Percentiles rank a stretch among this genome's conserved stretches.
These are phyloP conservation scores for Eimeria tenella DNA, from an alignment of 169 alveolate species.

Conservation along the genomic window DNA sequence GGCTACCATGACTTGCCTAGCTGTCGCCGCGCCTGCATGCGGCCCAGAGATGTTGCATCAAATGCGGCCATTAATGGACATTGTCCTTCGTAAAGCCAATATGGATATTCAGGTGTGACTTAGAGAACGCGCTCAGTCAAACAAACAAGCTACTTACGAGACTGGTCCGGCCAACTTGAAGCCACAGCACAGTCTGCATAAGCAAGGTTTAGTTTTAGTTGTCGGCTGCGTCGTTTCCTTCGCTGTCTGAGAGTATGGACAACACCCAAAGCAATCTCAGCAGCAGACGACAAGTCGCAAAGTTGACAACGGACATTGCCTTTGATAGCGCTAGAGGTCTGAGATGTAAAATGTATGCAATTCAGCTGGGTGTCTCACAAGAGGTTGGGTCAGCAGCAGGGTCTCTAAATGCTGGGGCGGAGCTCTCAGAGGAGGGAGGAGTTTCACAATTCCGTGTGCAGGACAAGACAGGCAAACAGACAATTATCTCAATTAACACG, in stretches of 20 bases:
- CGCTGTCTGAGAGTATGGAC: no score
- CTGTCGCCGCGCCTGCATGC: slow-evolving; percentile 68
- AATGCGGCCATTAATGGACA: slow-evolving; percentile 59
- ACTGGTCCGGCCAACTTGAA: no score
- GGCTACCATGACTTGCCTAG: slow-evolving; percentile 43
- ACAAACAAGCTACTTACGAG: no score
- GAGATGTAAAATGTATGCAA: not conserved
- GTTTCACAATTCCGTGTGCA: slow-evolving; percentile 63
- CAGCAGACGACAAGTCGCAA: no score
- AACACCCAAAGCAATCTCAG: no score
- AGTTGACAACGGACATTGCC: no score
- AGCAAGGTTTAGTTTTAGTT: no score
- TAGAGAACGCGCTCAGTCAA: not conserved
- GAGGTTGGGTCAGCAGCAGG: slow-evolving; percentile 60
- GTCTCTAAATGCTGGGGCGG: slow-evolving; percentile 75
- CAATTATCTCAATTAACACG: slow-evolving; percentile 74
- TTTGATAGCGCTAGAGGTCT: no score
- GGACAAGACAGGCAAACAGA: slow-evolving; percentile 73
- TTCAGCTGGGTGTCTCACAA: slow-evolving; percentile 54
- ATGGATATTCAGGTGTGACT: slow-evolving; percentile 19
- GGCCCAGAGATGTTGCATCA: slow-evolving; percentile 60
- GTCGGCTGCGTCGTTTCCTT: no score
- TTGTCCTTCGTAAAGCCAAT: slow-evolving; percentile 36
- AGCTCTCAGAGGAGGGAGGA: slow-evolving; percentile 69
- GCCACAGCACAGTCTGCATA: no score